Conservation (phyloP, 441 rosid genomes). For the Geranium incanum region DNA sequence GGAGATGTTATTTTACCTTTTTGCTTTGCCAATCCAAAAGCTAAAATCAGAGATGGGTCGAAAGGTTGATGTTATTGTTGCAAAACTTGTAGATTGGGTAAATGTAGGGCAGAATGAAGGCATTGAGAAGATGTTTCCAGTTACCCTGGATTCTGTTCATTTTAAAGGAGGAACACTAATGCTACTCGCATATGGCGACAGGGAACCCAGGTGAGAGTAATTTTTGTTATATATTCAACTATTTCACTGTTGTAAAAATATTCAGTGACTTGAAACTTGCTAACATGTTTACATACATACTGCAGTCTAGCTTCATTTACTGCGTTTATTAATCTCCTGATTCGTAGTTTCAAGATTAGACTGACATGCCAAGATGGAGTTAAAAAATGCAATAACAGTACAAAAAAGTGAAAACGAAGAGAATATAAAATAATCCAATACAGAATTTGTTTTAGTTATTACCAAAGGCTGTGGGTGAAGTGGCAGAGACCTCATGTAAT, state of each 20-base stretch:
- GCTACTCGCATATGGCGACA: slow-evolving; percentile 89
- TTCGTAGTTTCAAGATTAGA: background rate
- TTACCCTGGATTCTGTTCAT: slow-evolving; percentile 86
- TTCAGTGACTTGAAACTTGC: background rate
- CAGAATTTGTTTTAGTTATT: background rate
- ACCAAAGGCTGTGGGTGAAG: no score
- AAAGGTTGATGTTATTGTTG: slow-evolving; percentile 51
- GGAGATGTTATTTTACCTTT: slow-evolving; percentile 28
- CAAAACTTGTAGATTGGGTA: slow-evolving; percentile 54
- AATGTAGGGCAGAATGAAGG: slow-evolving; percentile 52
- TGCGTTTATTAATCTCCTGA: background rate
- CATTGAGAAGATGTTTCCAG: slow-evolving; percentile 63
- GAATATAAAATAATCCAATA: background rate
- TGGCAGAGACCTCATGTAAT: no score
- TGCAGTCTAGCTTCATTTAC: background rate
- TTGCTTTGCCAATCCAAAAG: slow-evolving; percentile 39
- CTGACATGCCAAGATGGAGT: background rate
- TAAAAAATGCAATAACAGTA: background rate
- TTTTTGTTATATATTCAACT: background rate
- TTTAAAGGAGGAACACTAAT: slow-evolving; percentile 78
- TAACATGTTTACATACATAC: background rate
- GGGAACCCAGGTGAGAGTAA: slow-evolving; percentile 71
- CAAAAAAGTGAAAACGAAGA: background rate
- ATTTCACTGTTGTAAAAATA: background rate
- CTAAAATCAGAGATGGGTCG: slow-evolving; percentile 39